Evolutionary conservation across 208 protist species (phyloP).

Genomic region (Strigomonas culicis): DNA sequence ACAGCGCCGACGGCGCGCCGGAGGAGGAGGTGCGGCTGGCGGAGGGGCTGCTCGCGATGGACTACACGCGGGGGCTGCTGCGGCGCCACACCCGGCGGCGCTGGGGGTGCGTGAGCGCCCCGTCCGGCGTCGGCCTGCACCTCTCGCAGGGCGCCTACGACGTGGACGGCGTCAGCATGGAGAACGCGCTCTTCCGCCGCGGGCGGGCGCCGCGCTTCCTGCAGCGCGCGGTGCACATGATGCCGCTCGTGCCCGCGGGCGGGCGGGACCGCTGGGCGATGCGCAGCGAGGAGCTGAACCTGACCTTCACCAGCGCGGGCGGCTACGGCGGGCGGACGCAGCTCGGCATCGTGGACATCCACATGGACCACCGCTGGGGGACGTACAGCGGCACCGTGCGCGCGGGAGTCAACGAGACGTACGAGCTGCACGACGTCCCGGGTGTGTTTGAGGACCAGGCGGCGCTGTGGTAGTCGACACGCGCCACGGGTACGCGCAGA

Average conservation of each 20-base stretch:
- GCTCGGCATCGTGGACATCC: slow-evolving; percentile 20
- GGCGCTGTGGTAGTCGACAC: slow-evolving; percentile 24
- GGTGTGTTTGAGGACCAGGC: slow-evolving; percentile 43
- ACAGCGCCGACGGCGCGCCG: not conserved
- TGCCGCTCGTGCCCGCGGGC: not conserved
- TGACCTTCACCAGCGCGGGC: slow-evolving; percentile 24
- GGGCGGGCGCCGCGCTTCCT: slow-evolving; percentile 14
- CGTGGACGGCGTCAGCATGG: slow-evolving; percentile 27
- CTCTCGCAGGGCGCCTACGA: slow-evolving; percentile 37
- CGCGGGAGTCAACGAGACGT: slow-evolving; percentile 11
- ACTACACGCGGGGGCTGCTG: slow-evolving; percentile 46
- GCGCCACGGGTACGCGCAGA: not conserved
- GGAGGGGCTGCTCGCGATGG: slow-evolving; percentile 23
- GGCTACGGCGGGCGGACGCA: slow-evolving; percentile 26
- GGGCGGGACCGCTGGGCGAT: slow-evolving; percentile 15
- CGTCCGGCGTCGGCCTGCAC: slow-evolving; percentile 31
- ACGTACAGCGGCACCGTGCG: slow-evolving; percentile 21
- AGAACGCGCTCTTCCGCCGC: slow-evolving; percentile 26
- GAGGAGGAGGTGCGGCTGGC: slow-evolving; percentile 1
- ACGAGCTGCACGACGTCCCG: slow-evolving; percentile 17
- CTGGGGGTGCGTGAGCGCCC: slow-evolving; percentile 28
- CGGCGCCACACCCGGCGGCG: slow-evolving; percentile 35
- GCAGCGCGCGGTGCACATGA: slow-evolving; percentile 21
- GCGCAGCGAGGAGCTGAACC: slow-evolving; percentile 11
- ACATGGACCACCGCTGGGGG: slow-evolving; percentile 44